Conservation (phyloP, 78 protist species). For the Dictyostelium capitatum region DNA sequence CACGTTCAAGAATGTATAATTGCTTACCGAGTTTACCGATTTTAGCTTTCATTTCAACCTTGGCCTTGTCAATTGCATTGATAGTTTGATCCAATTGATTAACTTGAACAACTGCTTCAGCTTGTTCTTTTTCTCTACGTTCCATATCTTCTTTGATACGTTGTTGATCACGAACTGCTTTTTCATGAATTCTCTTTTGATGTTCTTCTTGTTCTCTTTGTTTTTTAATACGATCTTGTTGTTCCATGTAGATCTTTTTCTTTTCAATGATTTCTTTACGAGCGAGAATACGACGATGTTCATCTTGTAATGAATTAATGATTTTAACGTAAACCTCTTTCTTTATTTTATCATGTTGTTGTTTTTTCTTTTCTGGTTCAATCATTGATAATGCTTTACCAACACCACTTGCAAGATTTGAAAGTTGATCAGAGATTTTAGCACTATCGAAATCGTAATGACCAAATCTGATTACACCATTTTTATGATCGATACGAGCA, state of each 20-base stretch:
- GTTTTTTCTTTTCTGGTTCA: slow-evolving; percentile 48
- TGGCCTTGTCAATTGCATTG: slow-evolving; percentile 71
- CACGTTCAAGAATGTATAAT: slow-evolving; percentile 71
- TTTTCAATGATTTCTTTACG: slow-evolving; percentile 81
- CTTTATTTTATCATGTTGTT: slow-evolving; percentile 41
- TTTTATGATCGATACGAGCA: slow-evolving; percentile 80
- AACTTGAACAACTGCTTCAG: not conserved
- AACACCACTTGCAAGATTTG: slow-evolving; percentile 36
- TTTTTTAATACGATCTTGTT: slow-evolving; percentile 57
- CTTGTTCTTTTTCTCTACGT: slow-evolving; percentile 23
- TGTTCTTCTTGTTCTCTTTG: slow-evolving; percentile 63
- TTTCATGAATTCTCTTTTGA: slow-evolving; percentile 17
- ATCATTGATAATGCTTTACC: slow-evolving; percentile 51
- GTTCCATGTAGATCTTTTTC: slow-evolving; percentile 82
- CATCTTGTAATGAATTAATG: slow-evolving; percentile 64
- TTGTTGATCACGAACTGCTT: slow-evolving; percentile 41
- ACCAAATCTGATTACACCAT: slow-evolving; percentile 74
- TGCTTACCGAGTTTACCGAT: slow-evolving; percentile 58
- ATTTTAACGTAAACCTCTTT: slow-evolving; percentile 63
- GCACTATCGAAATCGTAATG: slow-evolving; percentile 73
- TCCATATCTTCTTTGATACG: slow-evolving; percentile 30
- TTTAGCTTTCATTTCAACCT: slow-evolving; percentile 65
- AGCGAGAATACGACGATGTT: slow-evolving; percentile 75
- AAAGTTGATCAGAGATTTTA: slow-evolving; percentile 68
- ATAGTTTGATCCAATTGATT: slow-evolving; percentile 55